These are phyloP conservation scores for Suillus cothurnatus DNA, from an alignment of 768 basidiomycete species.

Conservation along the genomic window DNA sequence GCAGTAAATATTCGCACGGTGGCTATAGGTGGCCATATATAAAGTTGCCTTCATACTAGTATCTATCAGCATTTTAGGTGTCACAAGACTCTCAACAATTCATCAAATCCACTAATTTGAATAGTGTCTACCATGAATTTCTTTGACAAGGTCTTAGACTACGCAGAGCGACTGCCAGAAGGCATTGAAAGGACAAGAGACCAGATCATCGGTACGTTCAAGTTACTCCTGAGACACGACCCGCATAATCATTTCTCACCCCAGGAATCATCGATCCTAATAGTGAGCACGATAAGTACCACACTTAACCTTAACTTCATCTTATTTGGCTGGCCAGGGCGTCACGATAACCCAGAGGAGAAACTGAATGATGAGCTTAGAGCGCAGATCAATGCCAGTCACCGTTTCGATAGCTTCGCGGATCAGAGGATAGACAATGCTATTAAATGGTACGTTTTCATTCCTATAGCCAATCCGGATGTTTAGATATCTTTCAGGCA, in stretches of 20 bases:
- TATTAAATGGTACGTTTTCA: constrained; percentile 71
- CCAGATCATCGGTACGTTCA: constrained; percentile 37
- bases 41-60: neutral
- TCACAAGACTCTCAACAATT: neutral
- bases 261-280: constrained; percentile 37
- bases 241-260: neutral
- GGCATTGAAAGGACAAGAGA: constrained; percentile 38
- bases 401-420: constrained; percentile 89
- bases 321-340: constrained; percentile 35
- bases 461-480: neutral
- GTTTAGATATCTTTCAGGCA: constrained; percentile 49
- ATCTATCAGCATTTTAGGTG: neutral
- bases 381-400: constrained; percentile 70
- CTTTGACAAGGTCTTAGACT: constrained; percentile 37
- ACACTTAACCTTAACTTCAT: neutral
- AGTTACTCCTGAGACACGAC: neutral
- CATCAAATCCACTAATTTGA: too few species aligned
- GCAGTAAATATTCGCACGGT: constrained; percentile 1
- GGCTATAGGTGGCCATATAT: neutral
- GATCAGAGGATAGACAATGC: constrained; percentile 64
- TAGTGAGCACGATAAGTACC: constrained; percentile 25
- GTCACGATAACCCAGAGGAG: constrained; percentile 80
- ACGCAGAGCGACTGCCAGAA: constrained; percentile 40
- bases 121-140: constrained; percentile 38
- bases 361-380: constrained; percentile 70